Evolutionary conservation across 495 filamentous ascomycete genomes (phyloP).

Genomic region (Talaromyces proteolyticus): DNA sequence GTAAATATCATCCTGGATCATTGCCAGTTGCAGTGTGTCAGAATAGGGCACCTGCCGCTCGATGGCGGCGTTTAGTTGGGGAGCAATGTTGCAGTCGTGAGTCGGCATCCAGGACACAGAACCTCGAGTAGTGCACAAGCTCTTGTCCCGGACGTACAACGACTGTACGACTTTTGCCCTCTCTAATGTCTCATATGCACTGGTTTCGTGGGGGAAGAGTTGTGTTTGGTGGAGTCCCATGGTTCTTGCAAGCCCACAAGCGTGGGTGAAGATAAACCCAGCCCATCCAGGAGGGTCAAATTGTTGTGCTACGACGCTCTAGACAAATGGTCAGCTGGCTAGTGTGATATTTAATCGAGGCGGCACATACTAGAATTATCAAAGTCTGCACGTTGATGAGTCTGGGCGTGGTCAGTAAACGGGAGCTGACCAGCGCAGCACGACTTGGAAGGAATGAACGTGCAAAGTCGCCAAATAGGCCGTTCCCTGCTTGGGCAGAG

Average conservation of each 20-base stretch:
- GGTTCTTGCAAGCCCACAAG: not conserved
- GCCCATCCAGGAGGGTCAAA: not conserved
- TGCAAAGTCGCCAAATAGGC: not conserved
- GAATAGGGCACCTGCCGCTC: not conserved
- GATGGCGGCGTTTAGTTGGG: not conserved
- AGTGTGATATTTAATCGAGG: not conserved
- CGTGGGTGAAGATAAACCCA: not conserved
- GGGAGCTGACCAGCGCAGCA: not conserved
- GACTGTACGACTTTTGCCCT: slow-evolving; percentile 1
- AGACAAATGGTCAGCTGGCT: not conserved
- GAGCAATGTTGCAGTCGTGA: not conserved
- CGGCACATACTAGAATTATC: not conserved
- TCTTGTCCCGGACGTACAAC: slow-evolving; percentile 2
- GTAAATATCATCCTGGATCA: slow-evolving; percentile 4
- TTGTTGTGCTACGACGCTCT: slow-evolving; percentile 5
- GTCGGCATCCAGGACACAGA: not conserved
- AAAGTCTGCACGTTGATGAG: slow-evolving; percentile 4
- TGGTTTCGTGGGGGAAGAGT: not conserved
- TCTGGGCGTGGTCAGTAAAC: not conserved
- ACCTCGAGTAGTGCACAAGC: not conserved
- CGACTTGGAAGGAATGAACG: not conserved
- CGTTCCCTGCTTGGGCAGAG: not conserved
- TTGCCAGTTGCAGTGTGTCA: not conserved
- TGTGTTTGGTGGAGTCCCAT: not conserved
- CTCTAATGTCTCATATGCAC: not conserved